Percentiles rank a stretch among this genome's conserved stretches.
Conservation (phyloP, 768 basidiomycete genomes). For the Naganishia randhawae region DNA sequence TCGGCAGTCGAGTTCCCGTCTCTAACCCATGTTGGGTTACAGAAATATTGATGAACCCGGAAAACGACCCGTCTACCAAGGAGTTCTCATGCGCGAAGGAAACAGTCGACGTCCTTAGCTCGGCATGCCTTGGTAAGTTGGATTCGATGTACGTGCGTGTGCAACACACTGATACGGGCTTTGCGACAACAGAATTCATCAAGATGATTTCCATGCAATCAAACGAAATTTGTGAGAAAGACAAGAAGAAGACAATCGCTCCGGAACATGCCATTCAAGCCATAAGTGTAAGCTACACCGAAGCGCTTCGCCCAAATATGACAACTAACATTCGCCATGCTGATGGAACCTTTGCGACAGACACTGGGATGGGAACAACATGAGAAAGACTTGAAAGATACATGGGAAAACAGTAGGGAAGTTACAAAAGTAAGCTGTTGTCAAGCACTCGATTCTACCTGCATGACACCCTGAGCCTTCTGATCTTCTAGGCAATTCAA, state of each 20-base stretch:
- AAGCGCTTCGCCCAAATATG: not conserved
- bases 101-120: slow-evolving; percentile 91
- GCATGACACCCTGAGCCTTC: not conserved
- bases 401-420: slow-evolving; percentile 92
- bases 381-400: slow-evolving; percentile 82
- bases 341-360: slow-evolving; percentile 52
- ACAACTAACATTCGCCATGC: not conserved
- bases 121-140: slow-evolving; percentile 91
- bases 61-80: slow-evolving; percentile 57
- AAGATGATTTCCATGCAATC: slow-evolving; percentile 95
- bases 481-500: slow-evolving; percentile 26
- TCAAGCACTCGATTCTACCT: not conserved
- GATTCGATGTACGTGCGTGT: not conserved
- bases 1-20: slow-evolving; percentile 24
- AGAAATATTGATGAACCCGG: slow-evolving; percentile 74
- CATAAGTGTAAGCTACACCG: slow-evolving; percentile 64
- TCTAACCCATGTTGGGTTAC: slow-evolving; percentile 7
- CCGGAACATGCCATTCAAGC: slow-evolving; percentile 94
- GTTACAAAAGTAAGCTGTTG: slow-evolving; percentile 70
- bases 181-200: slow-evolving; percentile 73
- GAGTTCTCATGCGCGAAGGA: slow-evolving; percentile 75
- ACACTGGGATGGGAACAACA: slow-evolving; percentile 89
- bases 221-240: slow-evolving; percentile 95
- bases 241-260: slow-evolving; percentile 97
- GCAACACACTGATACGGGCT: not conserved